Evolutionary conservation across 163 green algal species (phyloP).

Genomic region (Prototheca stagnorum): DNA sequence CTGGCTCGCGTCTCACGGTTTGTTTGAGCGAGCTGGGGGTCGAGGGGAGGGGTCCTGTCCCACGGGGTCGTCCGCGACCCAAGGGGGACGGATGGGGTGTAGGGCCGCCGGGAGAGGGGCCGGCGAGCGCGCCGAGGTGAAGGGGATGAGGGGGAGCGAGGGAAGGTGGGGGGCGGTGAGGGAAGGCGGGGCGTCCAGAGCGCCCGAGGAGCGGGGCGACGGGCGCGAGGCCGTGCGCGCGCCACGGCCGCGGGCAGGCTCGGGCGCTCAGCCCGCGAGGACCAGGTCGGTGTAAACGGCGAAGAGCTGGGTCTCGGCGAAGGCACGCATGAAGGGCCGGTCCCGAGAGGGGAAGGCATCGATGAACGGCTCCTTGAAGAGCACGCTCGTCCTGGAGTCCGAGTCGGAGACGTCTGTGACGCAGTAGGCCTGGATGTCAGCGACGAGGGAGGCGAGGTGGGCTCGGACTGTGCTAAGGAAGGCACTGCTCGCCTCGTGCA

Average conservation of each 20-base stretch:
- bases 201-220: no score
- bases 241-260: background rate
- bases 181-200: no score
- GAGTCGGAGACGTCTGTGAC: slow-evolving; percentile 59
- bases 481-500: slow-evolving; percentile 6
- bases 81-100: no score
- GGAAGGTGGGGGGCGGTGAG: no score
- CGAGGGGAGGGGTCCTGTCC: no score
- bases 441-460: slow-evolving; percentile 33
- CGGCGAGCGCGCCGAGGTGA: no score
- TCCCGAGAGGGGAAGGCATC: slow-evolving; percentile 40
- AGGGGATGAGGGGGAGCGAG: no score
- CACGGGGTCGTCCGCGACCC: no score
- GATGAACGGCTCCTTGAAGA: slow-evolving; percentile 60
- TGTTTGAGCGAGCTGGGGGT: no score
- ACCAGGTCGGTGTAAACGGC: slow-evolving; percentile 35
- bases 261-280: background rate
- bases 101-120: no score
- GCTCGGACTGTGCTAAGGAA: slow-evolving; percentile 20
- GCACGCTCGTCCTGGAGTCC: slow-evolving; percentile 19
- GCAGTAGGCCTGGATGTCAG: slow-evolving; percentile 48
- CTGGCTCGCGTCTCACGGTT: no score
- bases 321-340: slow-evolving; percentile 45
- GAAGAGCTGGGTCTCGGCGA: slow-evolving; percentile 71
- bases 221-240: no score